phyloP scores from a whole-genome alignment of 495 filamentous ascomycete genomes.

The Penicillium diatomitis region DNA sequence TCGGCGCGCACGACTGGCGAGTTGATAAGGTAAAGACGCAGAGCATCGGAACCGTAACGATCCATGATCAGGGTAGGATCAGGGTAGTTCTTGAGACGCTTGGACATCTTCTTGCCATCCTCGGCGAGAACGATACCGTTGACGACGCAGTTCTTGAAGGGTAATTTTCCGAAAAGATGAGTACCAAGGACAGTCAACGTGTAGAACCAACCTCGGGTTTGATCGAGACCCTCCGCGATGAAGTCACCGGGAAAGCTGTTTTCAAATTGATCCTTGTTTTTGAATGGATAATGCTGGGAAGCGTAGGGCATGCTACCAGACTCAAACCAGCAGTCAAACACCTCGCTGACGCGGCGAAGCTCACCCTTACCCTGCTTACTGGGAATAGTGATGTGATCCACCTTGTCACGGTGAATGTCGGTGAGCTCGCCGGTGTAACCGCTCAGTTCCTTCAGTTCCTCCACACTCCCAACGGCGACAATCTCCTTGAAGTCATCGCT shows the following conservation, averaged over 20 bases:
- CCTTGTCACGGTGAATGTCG: slow-evolving; percentile 92
- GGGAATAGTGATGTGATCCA: slow-evolving; percentile 94
- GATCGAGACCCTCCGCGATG: slow-evolving; percentile 92
- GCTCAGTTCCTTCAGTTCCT: slow-evolving; percentile 78
- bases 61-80: slow-evolving; percentile 79
- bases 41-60: slow-evolving; percentile 85
- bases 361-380: slow-evolving; percentile 81
- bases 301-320: slow-evolving; percentile 97
- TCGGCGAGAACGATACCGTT: slow-evolving; percentile 94
- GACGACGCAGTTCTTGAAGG: slow-evolving; percentile 95
- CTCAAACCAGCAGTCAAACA: slow-evolving; percentile 97
- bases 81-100: slow-evolving; percentile 94
- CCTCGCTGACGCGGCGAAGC: slow-evolving; percentile 74
- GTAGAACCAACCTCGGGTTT: slow-evolving; percentile 97
- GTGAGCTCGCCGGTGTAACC: slow-evolving; percentile 75
- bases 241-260: slow-evolving; percentile 88
- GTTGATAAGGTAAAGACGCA: slow-evolving; percentile 93
- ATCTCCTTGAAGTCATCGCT: slow-evolving; percentile 80
- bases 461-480: slow-evolving; percentile 78
- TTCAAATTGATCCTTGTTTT: slow-evolving; percentile 77
- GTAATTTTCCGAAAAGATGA: slow-evolving; percentile 78
- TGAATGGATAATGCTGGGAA: slow-evolving; percentile 88
- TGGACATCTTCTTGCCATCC: slow-evolving; percentile 99
- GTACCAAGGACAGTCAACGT: slow-evolving; percentile 84
- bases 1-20: slow-evolving; percentile 93